These are phyloP conservation scores for Venturia oleaginea DNA, from an alignment of 2,329 filamentous ascomycete species.

Conservation along the genomic window DNA sequence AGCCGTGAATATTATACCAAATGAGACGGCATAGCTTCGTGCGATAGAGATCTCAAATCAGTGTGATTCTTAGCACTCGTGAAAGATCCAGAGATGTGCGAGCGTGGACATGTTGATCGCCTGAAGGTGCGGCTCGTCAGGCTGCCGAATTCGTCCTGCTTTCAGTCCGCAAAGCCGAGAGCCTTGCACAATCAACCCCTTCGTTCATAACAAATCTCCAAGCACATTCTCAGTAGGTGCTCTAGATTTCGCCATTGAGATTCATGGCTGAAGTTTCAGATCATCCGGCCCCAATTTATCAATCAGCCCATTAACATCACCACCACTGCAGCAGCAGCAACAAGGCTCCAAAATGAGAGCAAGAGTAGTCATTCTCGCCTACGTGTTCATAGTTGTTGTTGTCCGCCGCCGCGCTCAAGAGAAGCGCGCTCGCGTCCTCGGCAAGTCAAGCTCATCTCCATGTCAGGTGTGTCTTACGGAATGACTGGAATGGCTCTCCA, in stretches of 20 bases:
- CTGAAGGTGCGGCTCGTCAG: not conserved
- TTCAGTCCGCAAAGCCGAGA: not conserved
- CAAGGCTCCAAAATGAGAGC: not conserved
- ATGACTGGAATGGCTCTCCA: not conserved
- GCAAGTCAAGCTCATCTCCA: not conserved
- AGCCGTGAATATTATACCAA: not conserved
- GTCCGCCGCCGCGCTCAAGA: not conserved
- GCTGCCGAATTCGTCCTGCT: not conserved
- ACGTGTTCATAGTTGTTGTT: not conserved
- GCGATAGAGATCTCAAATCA: not conserved
- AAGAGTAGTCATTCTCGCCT: not conserved
- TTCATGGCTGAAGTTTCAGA: not conserved
- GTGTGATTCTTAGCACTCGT: not conserved
- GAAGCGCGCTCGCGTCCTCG: not conserved
- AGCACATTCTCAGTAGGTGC: not conserved
- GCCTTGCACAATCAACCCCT: not conserved
- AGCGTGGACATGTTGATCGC: too few species aligned
- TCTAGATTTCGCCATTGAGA: not conserved
- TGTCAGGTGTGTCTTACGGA: not conserved
- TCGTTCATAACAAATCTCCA: not conserved
- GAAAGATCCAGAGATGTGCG: not conserved
- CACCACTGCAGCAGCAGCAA: not conserved
- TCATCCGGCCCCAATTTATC: too few species aligned
- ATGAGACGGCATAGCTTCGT: not conserved
- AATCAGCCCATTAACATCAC: not conserved